phyloP scores from a whole-genome alignment of 2,329 filamentous ascomycete genomes.

The Shiraia bambusicola region DNA sequence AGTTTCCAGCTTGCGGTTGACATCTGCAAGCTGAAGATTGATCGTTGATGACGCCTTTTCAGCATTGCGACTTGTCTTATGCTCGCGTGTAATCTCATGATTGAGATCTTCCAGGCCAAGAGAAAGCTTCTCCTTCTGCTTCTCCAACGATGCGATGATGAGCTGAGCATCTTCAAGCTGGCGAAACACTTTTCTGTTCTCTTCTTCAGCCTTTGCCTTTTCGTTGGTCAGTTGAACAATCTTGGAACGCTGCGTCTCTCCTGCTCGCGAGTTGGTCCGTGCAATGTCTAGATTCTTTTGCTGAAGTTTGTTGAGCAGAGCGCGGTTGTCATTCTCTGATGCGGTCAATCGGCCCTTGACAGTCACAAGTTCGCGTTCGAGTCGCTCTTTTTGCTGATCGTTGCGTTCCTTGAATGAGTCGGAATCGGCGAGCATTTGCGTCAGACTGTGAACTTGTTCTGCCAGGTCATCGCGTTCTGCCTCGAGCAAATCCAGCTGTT shows the following conservation, averaged over 20 bases:
- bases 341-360: conserved; percentile 86
- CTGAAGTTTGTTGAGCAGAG: conserved; percentile 93
- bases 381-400: conserved; percentile 89
- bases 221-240: conserved; percentile 76
- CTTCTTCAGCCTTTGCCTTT: conserved; percentile 79
- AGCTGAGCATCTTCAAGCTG: conserved; percentile 86
- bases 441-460: conserved; percentile 79
- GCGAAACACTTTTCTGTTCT: conserved; percentile 75
- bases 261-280: conserved; percentile 80
- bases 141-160: conserved; percentile 79
- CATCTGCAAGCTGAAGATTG: conserved; percentile 81
- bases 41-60: conserved; percentile 83
- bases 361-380: conserved; percentile 87
- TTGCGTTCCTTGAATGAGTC: conserved; percentile 86
- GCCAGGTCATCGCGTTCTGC: conserved; percentile 75
- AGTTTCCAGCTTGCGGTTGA: conserved; percentile 85
- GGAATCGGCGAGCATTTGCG: conserved; percentile 82
- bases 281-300: conserved; percentile 97
- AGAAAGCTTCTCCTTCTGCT: conserved; percentile 90
- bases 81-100: conserved; percentile 86
- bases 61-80: conserved; percentile 84
- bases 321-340: conserved; percentile 94
- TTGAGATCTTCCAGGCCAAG: conserved; percentile 88
- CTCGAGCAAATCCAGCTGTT: conserved; percentile 76
- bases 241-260: conserved; percentile 77